Percentiles rank a stretch among this genome's conserved stretches.
These are phyloP conservation scores for Aspergillus hiratsukae DNA, from an alignment of 2,329 filamentous ascomycete genomes.

Conservation along the genomic window DNA sequence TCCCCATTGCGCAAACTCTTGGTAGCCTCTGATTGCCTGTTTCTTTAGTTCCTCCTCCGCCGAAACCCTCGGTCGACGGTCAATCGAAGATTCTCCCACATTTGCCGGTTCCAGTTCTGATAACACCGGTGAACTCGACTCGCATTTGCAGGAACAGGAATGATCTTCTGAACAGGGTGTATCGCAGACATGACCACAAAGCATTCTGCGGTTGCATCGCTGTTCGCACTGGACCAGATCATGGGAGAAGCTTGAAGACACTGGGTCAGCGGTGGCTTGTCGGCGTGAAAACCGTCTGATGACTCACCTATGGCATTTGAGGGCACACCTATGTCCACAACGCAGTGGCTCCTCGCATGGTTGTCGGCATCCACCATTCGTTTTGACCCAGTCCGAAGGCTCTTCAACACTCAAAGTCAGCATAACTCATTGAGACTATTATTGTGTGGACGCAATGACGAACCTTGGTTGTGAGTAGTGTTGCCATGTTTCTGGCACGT, in stretches of 20 bases:
- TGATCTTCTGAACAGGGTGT: conserved; percentile 25
- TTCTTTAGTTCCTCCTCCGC: conserved; percentile 2
- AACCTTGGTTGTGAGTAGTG: conserved; percentile 48
- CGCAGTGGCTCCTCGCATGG: conserved; percentile 42
- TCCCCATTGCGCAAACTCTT: conserved; percentile 28
- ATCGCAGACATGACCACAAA: conserved; percentile 38
- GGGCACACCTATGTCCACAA: conserved; percentile 52
- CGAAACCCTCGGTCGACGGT: not conserved
- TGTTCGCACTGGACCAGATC: conserved; percentile 31
- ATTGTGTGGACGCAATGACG: not conserved
- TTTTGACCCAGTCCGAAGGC: conserved; percentile 50
- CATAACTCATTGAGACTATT: not conserved
- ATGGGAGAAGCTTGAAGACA: conserved; percentile 33
- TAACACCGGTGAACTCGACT: not conserved
- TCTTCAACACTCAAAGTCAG: conserved; percentile 25
- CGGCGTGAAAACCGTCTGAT: not conserved
- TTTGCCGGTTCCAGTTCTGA: not conserved
- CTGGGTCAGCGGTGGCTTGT: not conserved
- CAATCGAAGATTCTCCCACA: not conserved
- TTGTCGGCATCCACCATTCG: conserved; percentile 51
- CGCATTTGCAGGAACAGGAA: conserved; percentile 29
- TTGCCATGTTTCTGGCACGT: conserved; percentile 58
- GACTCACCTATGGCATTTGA: conserved; percentile 51
- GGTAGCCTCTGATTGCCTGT: conserved; percentile 16
- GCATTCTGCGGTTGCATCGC: conserved; percentile 29